Base-by-base conservation (phyloP, 768 basidiomycete species). In the Mycena belliarum region DNA sequence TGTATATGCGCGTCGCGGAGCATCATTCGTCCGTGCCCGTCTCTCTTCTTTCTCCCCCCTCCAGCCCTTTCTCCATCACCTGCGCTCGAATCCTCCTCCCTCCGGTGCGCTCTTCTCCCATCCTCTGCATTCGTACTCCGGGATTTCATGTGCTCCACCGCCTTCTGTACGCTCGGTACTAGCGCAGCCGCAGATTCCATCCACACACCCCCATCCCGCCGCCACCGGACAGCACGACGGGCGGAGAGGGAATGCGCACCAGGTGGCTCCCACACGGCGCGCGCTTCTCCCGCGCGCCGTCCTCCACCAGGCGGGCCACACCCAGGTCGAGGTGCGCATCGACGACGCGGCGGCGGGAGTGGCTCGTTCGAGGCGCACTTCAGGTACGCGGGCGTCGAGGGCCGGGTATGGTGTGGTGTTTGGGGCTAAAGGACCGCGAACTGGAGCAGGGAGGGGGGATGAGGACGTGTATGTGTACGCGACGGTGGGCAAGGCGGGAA, bases 1-100 rank as follows among this genome's bases (percentile, higher is more conserved):
- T 82, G 40, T 81, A 75, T 57, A 74, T 82, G 71, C 72, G 74
- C 12, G 70, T 82, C 15, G 72, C 73, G 40, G 80, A 82, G 63
- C 77, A 81, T 15, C 33, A 35, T 35, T 35, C 15, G 11, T 29
- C 23, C 6, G 33, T 8, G 6, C 33, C 33, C 28, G n/a, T 2
- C 21, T 40, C n/a, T 20, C 23, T 20, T 50, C 23, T 25, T 16
- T 16, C 11, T 6, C 15, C n/a, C 15, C 8, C n/a, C 21, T 8
- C n/a, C n/a, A 4, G n/a, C n/a, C 8, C 21, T 3, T 20, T 8
- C 11, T 14, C 16, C 33, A 6, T 35, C n/a, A n/a, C n/a, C n/a
- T n/a, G n/a, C n/a, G n/a, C n/a, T n/a, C n/a, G n/a, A n/a, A n/a
- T n/a, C n/a, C n/a, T n/a, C n/a, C n/a, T n/a, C n/a, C n/a, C n/a